Evolutionary conservation across 768 basidiomycete genomes (phyloP).

Genomic region (Suillus hirtellus): DNA sequence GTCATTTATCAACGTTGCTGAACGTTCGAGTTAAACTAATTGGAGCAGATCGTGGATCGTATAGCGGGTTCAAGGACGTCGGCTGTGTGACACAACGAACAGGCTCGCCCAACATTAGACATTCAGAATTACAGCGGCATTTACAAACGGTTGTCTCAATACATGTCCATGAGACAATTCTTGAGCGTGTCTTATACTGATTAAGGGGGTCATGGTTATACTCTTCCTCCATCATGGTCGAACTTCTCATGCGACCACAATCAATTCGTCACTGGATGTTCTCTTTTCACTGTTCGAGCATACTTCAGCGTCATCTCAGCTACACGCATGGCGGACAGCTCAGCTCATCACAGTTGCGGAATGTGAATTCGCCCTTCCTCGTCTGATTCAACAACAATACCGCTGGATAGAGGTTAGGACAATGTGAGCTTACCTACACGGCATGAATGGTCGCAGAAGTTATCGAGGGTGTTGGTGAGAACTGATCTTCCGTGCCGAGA

Average conservation of each 20-base stretch:
- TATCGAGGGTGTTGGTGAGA: slow-evolving; percentile 18
- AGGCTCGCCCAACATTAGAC: background rate
- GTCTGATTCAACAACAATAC: slow-evolving; percentile 54
- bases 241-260: slow-evolving; percentile 5
- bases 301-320: background rate
- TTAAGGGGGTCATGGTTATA: too few species aligned
- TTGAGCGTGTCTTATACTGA: background rate
- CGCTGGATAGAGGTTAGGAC: slow-evolving; percentile 33
- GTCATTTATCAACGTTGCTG: background rate
- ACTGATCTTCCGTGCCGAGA: slow-evolving; percentile 6
- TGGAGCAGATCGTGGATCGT: slow-evolving; percentile 68
- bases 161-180: background rate
- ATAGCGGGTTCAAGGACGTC: slow-evolving; percentile 78
- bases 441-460: slow-evolving; percentile 68
- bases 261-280: background rate
- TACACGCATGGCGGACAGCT: slow-evolving; percentile 30
- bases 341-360: slow-evolving; percentile 48
- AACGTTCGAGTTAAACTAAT: background rate
- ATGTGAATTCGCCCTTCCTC: slow-evolving; percentile 47
- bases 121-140: background rate
- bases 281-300: slow-evolving; percentile 1
- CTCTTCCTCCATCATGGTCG: background rate
- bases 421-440: slow-evolving; percentile 38
- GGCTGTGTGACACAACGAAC: slow-evolving; percentile 47
- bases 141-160: background rate